Base-by-base conservation (phyloP, 2,329 filamentous ascomycete genomes). In the Beauveria medogensis region DNA sequence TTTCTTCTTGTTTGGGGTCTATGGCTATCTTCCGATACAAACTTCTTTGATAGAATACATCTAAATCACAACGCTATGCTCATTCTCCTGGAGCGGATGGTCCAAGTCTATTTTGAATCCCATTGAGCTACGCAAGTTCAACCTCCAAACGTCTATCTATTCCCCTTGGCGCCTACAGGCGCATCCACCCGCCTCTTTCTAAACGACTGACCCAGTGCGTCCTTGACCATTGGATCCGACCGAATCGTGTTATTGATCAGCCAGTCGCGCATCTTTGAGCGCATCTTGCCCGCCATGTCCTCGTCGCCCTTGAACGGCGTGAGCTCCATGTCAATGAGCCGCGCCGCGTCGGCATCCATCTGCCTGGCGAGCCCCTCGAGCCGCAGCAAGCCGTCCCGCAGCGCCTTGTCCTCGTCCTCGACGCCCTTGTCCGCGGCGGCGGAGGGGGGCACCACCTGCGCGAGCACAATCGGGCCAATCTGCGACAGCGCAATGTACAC, bases 231-330 rank as follows among this genome's bases (percentile, higher is more conserved):
- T 1, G 87, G 87, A 73, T 93, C 90, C 53, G 83, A 85, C 65
- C 85, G 82, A 63, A 95, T 89, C 16, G 87, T 92, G 70, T 95
- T 95, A 72, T 95, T 86, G 55, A 97, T 86, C 66, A 97, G 78
- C 82, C 91, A 96, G 68, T 94, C 90, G 74, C 87, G 89, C 75
- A 97, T 83, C 68, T 88, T 89, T 46, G 81, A 81, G 64, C 86
- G 82, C 18, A 77, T 64, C 44, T 84, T 85, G 50, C 78, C 78
- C 52, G 88, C 77, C n/a, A 79, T 80, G 63, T 83, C 81, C 41
- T 81, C 76, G 69, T 95, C 88, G n/a, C 86, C 87, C 55, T 80
- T 84, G 73, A 92, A 97, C 0, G 93, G 93, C 57, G 86, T 85
- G 72, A 92, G 82, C 68, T 95, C 91, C 71, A 96, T 79, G 52